Evolutionary conservation across 2,329 filamentous ascomycete species (phyloP).

Genomic region (Hymenoscyphus fructigenus): DNA sequence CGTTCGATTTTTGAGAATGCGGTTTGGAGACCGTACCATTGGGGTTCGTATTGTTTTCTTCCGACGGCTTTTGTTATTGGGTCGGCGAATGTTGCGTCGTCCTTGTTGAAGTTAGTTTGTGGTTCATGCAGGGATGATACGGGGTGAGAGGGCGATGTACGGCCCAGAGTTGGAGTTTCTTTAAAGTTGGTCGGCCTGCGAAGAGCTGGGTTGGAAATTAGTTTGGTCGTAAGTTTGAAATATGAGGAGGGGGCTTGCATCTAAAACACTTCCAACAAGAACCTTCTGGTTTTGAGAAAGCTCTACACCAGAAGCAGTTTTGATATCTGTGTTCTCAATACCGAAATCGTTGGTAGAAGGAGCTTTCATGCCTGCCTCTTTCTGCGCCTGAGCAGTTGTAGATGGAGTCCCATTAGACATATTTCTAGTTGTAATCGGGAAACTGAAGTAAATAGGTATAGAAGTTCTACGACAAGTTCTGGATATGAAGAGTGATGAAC

Average conservation of each 20-base stretch:
- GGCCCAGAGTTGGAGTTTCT: conserved; percentile 59
- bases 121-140: neutral
- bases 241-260: conserved; percentile 38
- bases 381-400: conserved; percentile 27
- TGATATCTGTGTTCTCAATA: conserved; percentile 55
- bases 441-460: neutral
- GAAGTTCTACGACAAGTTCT: neutral
- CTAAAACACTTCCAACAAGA: conserved; percentile 57
- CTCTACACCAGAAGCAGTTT: conserved; percentile 49
- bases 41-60: conserved; percentile 48
- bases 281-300: conserved; percentile 52
- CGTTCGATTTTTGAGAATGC: conserved; percentile 59
- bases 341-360: conserved; percentile 24
- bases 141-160: conserved; percentile 5
- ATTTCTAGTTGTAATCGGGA: conserved; percentile 4
- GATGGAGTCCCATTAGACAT: conserved; percentile 36
- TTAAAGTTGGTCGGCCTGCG: conserved; percentile 56
- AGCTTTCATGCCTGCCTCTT: neutral
- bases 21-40: conserved; percentile 58
- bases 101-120: conserved; percentile 26
- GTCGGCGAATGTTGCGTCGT: conserved; percentile 57
- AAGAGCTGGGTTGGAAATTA: conserved; percentile 47
- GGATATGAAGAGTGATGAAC: neutral
- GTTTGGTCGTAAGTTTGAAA: neutral
- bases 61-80: conserved; percentile 58